Evolutionary conservation across 2,329 filamentous ascomycete genomes (phyloP), one percentile per base, ranked within the genome.

Genomic region (Aspergillus transmontanensis): DNA sequence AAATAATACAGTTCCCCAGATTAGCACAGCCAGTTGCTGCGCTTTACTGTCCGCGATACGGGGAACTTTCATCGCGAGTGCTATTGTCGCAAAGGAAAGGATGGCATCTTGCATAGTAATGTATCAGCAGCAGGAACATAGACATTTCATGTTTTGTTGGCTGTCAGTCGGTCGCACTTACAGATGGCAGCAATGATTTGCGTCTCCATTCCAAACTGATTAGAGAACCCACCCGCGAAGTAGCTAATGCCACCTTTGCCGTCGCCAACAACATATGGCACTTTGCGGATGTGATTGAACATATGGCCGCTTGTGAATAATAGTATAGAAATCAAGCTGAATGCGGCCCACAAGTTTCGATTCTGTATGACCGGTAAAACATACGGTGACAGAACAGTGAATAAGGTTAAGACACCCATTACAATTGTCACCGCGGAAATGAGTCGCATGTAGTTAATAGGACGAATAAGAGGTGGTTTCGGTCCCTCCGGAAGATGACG

Each of bases 261-360:
- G 75, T 98, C 89, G 48, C 90, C 91, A 48, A 89, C 85, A 36
- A 98, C 93, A 72, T 99, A 99, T 3, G 95, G 95, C 3, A 96
- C 92, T 78, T 95, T 94, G 71, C 96, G 88, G 75, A 99, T 99
- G 75, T 97, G 94, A 79, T 98, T 99, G 86, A 96, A 99, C 96
- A 99, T 99, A 80, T 98, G 94, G 45, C 95, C 96, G 71, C 91
- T 95, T 54, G 91, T 97, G 81, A 98, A 99, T 62, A 97, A 84
- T 48, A 99, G 86, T 66, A 99, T 94, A 16, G 89, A 85, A 72
- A 98, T 93, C 69, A 99, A 83, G 78, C 91, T 96, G 72, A 96
- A 80, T 26, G 91, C 92, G 28, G 94, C 94, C 95, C 95, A 99
- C 21, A 98, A 81, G 73, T 96, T 98, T 70, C 94, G 90, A 83